A percentile compares a stretch with the other conserved stretches of the same genome.
phyloP scores from a whole-genome alignment of 352 stramenopile genomes.

The Phytophthora sojae region DNA sequence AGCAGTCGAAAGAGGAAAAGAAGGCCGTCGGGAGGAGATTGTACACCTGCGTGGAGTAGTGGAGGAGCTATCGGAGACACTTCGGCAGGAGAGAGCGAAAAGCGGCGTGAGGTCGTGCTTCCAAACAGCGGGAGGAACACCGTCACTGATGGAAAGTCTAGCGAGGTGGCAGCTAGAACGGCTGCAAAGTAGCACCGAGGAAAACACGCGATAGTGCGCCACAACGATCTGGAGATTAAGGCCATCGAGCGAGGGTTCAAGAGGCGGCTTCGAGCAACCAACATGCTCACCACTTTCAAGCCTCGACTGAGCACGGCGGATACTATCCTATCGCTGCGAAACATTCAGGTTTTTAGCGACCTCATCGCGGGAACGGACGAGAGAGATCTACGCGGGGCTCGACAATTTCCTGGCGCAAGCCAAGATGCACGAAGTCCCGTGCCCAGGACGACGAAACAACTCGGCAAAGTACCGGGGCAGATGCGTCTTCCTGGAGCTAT shows the following conservation, averaged over 20 bases:
- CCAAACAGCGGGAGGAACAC: too few relatives aligned
- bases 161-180: not conserved
- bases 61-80: not conserved
- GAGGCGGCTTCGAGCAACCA: not conserved
- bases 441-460: conserved; percentile 9
- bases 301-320: too few relatives aligned
- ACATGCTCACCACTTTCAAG: too few relatives aligned
- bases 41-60: conserved; percentile 4
- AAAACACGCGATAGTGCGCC: conserved; percentile 11
- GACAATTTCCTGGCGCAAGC: conserved; percentile 9
- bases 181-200: conserved; percentile 11
- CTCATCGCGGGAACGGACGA: conserved; percentile 19
- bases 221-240: conserved; percentile 4
- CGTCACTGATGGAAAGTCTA: conserved; percentile 1
- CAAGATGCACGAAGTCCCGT: conserved; percentile 18
- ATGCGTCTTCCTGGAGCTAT: conserved; percentile 12
- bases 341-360: not conserved
- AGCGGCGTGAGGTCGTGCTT: too few relatives aligned
- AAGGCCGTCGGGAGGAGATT: conserved; percentile 21
- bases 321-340: not conserved
- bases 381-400: conserved; percentile 8
- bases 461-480: not conserved
- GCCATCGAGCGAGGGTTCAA: conserved; percentile 12
- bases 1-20: conserved; percentile 3
- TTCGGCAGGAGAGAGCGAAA: not conserved